Evolutionary conservation across 176 grass and related monocot genomes (phyloP).

Genomic region (Canna indica): DNA sequence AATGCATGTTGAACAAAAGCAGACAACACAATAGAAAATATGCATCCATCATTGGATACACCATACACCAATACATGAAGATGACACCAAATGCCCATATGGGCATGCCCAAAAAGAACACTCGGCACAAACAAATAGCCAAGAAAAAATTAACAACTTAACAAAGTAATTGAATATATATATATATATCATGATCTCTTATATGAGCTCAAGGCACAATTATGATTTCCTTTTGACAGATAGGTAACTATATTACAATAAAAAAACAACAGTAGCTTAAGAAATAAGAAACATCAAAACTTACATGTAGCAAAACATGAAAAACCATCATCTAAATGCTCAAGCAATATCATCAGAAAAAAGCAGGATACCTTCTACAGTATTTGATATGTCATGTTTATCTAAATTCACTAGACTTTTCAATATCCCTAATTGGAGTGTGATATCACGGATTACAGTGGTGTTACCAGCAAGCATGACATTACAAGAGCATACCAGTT

Average conservation of each 20-base stretch:
- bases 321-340: neutral
- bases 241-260: too few species aligned
- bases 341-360: neutral
- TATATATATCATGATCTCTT: neutral
- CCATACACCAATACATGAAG: neutral
- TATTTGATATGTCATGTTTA: too few species aligned
- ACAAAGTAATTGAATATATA: neutral
- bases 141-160: neutral
- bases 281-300: neutral
- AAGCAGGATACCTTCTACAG: slow-evolving; percentile 55
- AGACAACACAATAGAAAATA: neutral
- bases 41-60: neutral
- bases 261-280: too few species aligned
- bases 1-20: neutral
- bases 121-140: neutral
- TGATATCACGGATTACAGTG: too few species aligned
- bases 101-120: neutral
- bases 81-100: neutral
- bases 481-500: too few species aligned
- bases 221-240: too few species aligned
- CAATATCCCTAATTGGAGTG: too few species aligned
- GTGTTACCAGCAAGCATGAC: too few species aligned
- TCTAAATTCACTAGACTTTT: too few species aligned
- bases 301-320: neutral
- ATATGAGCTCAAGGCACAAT: neutral